Conservation (phyloP, 495 filamentous ascomycete species). For the Tuber calosporum region DNA sequence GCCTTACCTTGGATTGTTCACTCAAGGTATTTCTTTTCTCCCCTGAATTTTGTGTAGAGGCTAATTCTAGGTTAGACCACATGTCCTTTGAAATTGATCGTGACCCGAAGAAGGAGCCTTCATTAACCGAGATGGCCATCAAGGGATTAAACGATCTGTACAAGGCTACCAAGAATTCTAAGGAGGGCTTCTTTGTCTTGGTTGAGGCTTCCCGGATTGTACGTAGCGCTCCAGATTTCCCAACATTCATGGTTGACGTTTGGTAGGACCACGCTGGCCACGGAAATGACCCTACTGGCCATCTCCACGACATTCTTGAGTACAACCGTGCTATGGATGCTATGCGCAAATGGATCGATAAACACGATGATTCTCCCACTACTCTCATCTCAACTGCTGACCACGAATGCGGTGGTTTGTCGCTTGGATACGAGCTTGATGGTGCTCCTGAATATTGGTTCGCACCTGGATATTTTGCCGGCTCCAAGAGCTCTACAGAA, state of each 20-base stretch:
- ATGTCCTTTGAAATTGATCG: slow-evolving; percentile 44
- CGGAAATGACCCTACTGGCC: slow-evolving; percentile 42
- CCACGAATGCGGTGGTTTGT: slow-evolving; percentile 44
- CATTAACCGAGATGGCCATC: slow-evolving; percentile 42
- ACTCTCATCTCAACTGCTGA: slow-evolving; percentile 43
- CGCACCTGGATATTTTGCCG: slow-evolving; percentile 33
- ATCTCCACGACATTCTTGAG: slow-evolving; percentile 44
- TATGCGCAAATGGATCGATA: slow-evolving; percentile 43
- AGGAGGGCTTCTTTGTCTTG: slow-evolving; percentile 44
- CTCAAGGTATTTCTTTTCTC: slow-evolving; percentile 22
- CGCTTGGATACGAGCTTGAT: slow-evolving; percentile 37
- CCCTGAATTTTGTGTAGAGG: background rate
- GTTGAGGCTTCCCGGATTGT: slow-evolving; percentile 44
- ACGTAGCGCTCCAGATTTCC: background rate
- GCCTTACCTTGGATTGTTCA: slow-evolving; percentile 43
- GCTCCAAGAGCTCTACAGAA: slow-evolving; percentile 27
- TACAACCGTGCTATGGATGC: slow-evolving; percentile 42
- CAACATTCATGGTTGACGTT: background rate
- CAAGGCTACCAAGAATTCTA: slow-evolving; percentile 36
- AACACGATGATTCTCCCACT: slow-evolving; percentile 38
- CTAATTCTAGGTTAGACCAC: slow-evolving; percentile 33
- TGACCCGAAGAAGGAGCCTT: slow-evolving; percentile 38
- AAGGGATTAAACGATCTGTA: slow-evolving; percentile 42
- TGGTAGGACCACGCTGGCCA: slow-evolving; percentile 43
- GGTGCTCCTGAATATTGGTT: slow-evolving; percentile 38